phyloP scores from a whole-genome alignment of 2,329 filamentous ascomycete genomes.

The Macroventuria anomochaeta region DNA sequence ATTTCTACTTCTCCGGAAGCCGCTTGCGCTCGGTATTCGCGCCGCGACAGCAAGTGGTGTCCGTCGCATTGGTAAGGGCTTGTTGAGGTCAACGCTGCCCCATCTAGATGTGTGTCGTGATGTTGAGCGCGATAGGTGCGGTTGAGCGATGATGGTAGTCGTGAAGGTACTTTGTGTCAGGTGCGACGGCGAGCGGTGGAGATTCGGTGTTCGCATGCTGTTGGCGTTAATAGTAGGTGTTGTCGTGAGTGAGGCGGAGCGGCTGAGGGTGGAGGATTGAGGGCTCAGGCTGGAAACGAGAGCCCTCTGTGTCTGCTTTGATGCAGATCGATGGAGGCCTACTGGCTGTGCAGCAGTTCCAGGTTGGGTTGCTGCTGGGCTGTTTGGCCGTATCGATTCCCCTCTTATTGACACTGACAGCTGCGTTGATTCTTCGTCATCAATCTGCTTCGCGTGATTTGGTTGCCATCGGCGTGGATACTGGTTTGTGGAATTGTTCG shows the following conservation, averaged over 20 bases:
- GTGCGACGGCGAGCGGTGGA: constrained; percentile 2
- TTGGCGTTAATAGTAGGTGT: constrained; percentile 1
- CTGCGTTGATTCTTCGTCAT: constrained; percentile 6
- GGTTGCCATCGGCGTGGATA: constrained; percentile 15
- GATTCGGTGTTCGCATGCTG: not conserved
- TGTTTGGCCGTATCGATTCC: not conserved
- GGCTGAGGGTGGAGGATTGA: not conserved
- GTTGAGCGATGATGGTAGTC: constrained; percentile 9
- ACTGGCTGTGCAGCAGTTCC: not conserved
- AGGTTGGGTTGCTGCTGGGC: not conserved
- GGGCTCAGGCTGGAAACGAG: not conserved
- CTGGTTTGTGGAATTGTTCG: constrained; percentile 4
- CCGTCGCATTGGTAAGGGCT: constrained; percentile 10
- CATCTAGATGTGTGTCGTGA: not conserved
- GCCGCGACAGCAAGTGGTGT: constrained; percentile 2
- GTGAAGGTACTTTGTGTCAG: constrained; percentile 3
- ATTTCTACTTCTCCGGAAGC: constrained; percentile 1
- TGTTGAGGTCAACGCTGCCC: constrained; percentile 5
- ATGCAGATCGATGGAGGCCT: not conserved
- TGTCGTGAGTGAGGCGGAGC: constrained; percentile 1
- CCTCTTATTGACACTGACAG: not conserved
- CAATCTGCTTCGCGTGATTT: constrained; percentile 6
- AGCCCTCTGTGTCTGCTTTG: not conserved
- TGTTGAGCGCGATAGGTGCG: constrained; percentile 5
- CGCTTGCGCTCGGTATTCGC: not conserved